These are phyloP conservation scores for Schizochytrium sp. DNA, from an alignment of 108 stramenopile genomes.

Conservation along the genomic window DNA sequence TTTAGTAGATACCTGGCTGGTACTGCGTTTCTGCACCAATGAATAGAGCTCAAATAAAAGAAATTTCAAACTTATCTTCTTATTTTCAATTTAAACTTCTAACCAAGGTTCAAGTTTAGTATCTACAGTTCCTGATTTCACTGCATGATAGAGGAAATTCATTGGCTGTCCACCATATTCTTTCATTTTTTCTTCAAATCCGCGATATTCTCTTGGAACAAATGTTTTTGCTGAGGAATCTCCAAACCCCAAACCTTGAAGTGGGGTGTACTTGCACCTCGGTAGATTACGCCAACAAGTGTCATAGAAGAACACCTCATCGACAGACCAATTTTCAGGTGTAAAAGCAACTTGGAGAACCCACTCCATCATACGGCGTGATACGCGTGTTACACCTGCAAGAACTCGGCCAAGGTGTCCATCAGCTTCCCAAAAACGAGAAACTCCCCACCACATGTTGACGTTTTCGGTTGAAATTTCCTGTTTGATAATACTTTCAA, in stretches of 20 bases:
- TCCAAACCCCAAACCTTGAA: background rate
- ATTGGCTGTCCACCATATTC: background rate
- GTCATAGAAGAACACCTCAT: background rate
- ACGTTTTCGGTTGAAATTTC: background rate
- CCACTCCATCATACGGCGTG: slow-evolving; percentile 17
- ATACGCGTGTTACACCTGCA: background rate
- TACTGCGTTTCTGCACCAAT: too few species aligned
- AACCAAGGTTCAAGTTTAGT: background rate
- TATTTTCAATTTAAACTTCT: background rate
- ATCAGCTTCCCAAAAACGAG: background rate
- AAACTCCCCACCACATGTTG: background rate
- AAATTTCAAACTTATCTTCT: too few species aligned
- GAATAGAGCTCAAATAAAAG: too few species aligned
- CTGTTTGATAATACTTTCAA: background rate
- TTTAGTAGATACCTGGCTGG: too few species aligned
- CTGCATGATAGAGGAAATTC: background rate
- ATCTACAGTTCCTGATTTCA: background rate
- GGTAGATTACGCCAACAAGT: background rate
- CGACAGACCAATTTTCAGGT: background rate
- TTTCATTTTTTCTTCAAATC: background rate
- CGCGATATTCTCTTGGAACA: background rate
- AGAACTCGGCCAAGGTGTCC: background rate
- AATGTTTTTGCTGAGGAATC: background rate
- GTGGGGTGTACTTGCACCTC: background rate
- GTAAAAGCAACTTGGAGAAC: background rate